Evolutionary conservation across 352 stramenopile genomes (phyloP).

Genomic region (Globisporangium recalcitrans): DNA sequence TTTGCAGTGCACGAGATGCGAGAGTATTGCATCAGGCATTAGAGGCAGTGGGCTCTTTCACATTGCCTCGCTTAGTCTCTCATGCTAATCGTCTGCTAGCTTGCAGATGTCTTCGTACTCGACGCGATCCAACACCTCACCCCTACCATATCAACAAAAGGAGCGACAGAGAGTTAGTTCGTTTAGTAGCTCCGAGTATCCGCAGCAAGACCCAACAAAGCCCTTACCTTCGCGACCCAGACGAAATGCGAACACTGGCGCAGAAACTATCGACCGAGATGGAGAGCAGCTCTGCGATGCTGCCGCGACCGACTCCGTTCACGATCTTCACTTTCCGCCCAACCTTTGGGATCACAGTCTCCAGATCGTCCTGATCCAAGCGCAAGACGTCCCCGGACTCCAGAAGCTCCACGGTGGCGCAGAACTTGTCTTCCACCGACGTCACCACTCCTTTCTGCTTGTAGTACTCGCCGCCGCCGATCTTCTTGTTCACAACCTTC

Average conservation of each 20-base stretch:
- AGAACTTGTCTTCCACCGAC: constrained; percentile 76
- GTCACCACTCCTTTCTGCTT: constrained; percentile 84
- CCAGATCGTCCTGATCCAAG: constrained; percentile 86
- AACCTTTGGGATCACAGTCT: constrained; percentile 84
- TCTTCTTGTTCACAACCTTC: constrained; percentile 92
- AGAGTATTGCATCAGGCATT: neutral
- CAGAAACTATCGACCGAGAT: constrained; percentile 69
- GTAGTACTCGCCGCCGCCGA: constrained; percentile 86
- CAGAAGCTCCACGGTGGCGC: constrained; percentile 74
- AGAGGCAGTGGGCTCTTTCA: neutral
- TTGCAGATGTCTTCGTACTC: constrained; percentile 86
- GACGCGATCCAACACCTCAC: constrained; percentile 57
- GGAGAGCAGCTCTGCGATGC: constrained; percentile 56
- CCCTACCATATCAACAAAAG: constrained; percentile 23
- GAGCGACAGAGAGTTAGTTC: constrained; percentile 6
- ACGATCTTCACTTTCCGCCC: constrained; percentile 71
- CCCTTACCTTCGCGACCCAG: constrained; percentile 44
- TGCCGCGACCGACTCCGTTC: constrained; percentile 57
- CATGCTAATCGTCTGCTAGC: constrained; percentile 37
- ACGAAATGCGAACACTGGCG: constrained; percentile 59
- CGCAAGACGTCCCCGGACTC: constrained; percentile 78
- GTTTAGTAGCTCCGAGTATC: neutral
- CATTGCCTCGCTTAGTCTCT: neutral
- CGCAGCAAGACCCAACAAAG: neutral
- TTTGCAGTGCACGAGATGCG: neutral